Base-by-base conservation (phyloP, 2,329 filamentous ascomycete genomes). In the Elsinoe arachidis region DNA sequence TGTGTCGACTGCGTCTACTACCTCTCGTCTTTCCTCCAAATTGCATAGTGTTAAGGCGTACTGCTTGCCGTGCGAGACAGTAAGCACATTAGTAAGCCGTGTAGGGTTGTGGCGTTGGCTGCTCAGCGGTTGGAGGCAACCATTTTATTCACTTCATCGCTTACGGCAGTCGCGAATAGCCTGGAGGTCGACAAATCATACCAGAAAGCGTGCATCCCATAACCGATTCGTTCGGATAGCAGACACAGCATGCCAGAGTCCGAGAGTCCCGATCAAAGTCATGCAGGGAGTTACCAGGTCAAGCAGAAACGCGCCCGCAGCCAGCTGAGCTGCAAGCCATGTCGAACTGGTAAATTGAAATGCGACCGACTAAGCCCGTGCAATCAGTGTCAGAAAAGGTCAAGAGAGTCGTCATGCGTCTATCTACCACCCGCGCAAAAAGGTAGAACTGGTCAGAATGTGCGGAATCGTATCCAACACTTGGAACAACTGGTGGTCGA, bases 301-400 rank as follows among this genome's bases (percentile, higher is more conserved):
- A 30, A 30, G 26, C 26, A 30, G 26, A 30, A 30, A 30, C 26
- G 26, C 26, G 26, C 26, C 26, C 26, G 26, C 26, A 30, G 26
- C 26, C 26, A 30, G 7, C 26, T 30, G 7, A 30, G 26, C 26
- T 30, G 70, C 58, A 69, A 63, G 6, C 63, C 65, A 3, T 73
- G 69, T 56, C 64, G 70, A 6, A 60, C 63, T 30, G 68, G 69
- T 9, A 73, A 72, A 62, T 62, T 72, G 6, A 69, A 68, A 51
- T 72, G 69, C 56, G 67, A 70, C 59, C 62, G 69, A 17, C 56
- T 61, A 1, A 65, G 65, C 33, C 69, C 69, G 11, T 72, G 71
- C 62, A 68, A 71, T 41, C 69, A 71, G 52, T 72, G 70, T 63
- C 62, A 67, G 51, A 72, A 72, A 61, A 59, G 70, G 21, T 64